phyloP scores from a whole-genome alignment of 371 early-diverging fungal species.

The Choanephora cucurbitarum region DNA sequence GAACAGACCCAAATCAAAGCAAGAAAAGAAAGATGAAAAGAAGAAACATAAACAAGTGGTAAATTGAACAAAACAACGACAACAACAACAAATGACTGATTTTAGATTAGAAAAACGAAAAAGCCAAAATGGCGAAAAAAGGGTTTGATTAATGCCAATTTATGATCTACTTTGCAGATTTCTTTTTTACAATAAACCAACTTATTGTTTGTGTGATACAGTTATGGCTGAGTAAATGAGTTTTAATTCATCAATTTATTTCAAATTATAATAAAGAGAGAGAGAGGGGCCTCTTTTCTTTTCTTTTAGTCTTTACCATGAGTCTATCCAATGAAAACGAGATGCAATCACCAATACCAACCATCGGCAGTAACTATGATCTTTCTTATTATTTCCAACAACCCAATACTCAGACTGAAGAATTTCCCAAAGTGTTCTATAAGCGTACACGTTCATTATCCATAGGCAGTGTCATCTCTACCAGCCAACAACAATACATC shows the following conservation, averaged over 20 bases:
- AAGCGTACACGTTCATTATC: conserved; percentile 15
- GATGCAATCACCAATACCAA: not conserved
- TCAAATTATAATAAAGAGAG: too few species aligned
- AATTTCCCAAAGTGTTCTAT: not conserved
- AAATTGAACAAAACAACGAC: not conserved
- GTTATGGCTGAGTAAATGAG: too few species aligned
- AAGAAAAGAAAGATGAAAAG: conserved; percentile 34
- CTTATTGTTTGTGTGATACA: too few species aligned
- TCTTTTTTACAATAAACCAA: too few species aligned
- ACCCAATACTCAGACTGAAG: not conserved
- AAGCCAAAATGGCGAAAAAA: conserved; percentile 24
- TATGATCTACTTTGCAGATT: too few species aligned
- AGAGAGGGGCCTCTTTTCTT: too few species aligned
- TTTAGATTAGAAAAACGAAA: conserved; percentile 26
- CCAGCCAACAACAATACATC: conserved; percentile 3
- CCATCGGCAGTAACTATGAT: conserved; percentile 5
- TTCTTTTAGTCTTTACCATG: not conserved
- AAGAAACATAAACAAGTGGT: conserved; percentile 30
- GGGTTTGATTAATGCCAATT: conserved; percentile 15
- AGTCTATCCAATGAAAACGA: not conserved
- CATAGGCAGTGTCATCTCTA: conserved; percentile 17
- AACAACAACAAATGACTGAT: not conserved
- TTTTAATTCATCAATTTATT: too few species aligned
- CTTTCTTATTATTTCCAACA: conserved; percentile 18
- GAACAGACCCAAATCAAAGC: conserved; percentile 35